Percentiles rank a stretch among this genome's conserved stretches.
Evolutionary conservation across 2,329 filamentous ascomycete species (phyloP).

Genomic region (Calonectria hongkongensis): DNA sequence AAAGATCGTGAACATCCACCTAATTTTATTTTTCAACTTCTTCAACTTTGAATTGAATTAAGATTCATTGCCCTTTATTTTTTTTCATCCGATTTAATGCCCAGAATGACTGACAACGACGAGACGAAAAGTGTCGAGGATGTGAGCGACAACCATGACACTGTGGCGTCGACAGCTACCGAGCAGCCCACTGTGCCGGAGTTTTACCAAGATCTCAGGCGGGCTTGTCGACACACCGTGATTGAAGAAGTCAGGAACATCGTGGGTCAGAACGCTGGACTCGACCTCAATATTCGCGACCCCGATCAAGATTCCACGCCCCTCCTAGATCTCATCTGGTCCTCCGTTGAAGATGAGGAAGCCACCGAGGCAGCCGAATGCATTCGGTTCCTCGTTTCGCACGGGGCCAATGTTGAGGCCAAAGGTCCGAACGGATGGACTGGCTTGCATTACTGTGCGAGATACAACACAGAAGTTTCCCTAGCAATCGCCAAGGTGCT

Average conservation of each 20-base stretch:
- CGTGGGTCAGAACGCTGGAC: conserved; percentile 12
- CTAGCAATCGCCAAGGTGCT: conserved; percentile 24
- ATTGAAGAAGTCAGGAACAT: conserved; percentile 6
- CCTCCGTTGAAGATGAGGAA: neutral
- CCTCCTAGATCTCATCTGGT: conserved; percentile 22
- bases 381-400: conserved; percentile 21
- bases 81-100: neutral
- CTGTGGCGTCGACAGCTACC: neutral
- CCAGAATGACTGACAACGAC: neutral
- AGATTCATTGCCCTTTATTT: neutral
- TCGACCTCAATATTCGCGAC: conserved; percentile 31
- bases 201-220: conserved; percentile 6
- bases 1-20: neutral
- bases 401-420: conserved; percentile 15
- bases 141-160: neutral
- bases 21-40: neutral
- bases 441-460: conserved; percentile 30
- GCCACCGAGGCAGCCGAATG: neutral
- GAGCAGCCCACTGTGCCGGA: conserved; percentile 13
- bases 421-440: conserved; percentile 25
- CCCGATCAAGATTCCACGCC: conserved; percentile 20
- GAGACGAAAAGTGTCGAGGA: neutral
- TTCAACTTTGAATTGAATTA: neutral
- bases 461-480: conserved; percentile 16
- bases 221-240: conserved; percentile 5